Percentiles rank a stretch among this genome's conserved stretches.
Evolutionary conservation across 306 rosid genomes (phyloP).

Genomic region (Astragalus glycyphyllos): DNA sequence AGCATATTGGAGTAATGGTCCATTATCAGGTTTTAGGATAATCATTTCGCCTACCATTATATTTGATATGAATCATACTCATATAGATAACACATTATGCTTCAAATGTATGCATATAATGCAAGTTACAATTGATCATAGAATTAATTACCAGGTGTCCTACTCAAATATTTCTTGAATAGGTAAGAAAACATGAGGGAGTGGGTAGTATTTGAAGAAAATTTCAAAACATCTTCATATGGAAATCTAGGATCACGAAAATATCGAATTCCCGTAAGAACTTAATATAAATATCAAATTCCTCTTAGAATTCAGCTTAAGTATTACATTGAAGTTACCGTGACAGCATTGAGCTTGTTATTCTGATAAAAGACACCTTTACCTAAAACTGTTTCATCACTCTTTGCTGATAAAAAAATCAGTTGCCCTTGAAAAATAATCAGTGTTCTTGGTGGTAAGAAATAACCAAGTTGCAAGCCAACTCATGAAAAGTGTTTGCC

Average conservation of each 20-base stretch:
- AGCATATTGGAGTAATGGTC: slow-evolving; percentile 63
- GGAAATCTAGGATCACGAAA: slow-evolving; percentile 72
- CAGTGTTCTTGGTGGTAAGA: slow-evolving; percentile 60
- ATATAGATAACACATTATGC: neutral
- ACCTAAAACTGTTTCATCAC: slow-evolving; percentile 53
- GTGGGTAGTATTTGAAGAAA: slow-evolving; percentile 58
- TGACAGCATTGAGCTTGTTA: slow-evolving; percentile 69
- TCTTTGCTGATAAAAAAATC: slow-evolving; percentile 50
- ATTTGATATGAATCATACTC: slow-evolving; percentile 34
- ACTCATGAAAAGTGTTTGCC: slow-evolving; percentile 61
- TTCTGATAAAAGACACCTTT: slow-evolving; percentile 69
- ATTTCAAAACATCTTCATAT: slow-evolving; percentile 51
- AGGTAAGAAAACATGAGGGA: slow-evolving; percentile 70
- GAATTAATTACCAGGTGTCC: slow-evolving; percentile 63
- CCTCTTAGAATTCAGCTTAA: slow-evolving; percentile 5
- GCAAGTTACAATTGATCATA: neutral
- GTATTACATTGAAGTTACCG: slow-evolving; percentile 52
- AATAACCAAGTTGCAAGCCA: slow-evolving; percentile 83
- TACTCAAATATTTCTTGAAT: slow-evolving; percentile 48
- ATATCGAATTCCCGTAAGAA: slow-evolving; percentile 66
- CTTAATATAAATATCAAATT: slow-evolving; percentile 37
- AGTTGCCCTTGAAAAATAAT: slow-evolving; percentile 61
- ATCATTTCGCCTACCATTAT: slow-evolving; percentile 64
- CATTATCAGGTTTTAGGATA: slow-evolving; percentile 58
- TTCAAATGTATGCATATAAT: neutral